Evolutionary conservation across 371 early-diverging fungal species (phyloP).

Genomic region (Mortierella sp.): DNA sequence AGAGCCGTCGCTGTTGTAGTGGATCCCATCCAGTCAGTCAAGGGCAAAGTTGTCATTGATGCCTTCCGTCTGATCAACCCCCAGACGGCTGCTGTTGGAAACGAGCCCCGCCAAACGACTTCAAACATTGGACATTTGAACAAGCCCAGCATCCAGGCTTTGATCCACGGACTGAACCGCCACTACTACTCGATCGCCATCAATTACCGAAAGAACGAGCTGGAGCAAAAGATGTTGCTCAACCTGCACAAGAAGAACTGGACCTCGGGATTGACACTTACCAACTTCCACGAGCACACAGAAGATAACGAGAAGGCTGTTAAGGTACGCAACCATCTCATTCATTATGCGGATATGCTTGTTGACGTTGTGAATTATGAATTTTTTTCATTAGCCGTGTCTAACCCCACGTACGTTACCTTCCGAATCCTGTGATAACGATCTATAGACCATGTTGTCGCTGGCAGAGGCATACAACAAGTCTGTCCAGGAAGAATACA

Average conservation of each 20-base stretch:
- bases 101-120: slow-evolving; percentile 99
- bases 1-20: slow-evolving; percentile 99
- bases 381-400: neutral
- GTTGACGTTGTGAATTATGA: neutral
- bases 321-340: slow-evolving; percentile 65
- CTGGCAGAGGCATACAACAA: slow-evolving; percentile 96
- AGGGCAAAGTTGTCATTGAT: slow-evolving; percentile 99
- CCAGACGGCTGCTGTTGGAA: slow-evolving; percentile 88
- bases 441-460: slow-evolving; percentile 79
- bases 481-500: slow-evolving; percentile 95
- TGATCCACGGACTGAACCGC: slow-evolving; percentile 99
- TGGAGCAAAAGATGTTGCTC: slow-evolving; percentile 99
- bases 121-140: slow-evolving; percentile 99
- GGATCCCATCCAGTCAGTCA: slow-evolving; percentile 99
- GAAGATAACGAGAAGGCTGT: slow-evolving; percentile 88
- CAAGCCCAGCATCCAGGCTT: slow-evolving; percentile 98
- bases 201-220: slow-evolving; percentile 98
- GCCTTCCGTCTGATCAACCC: slow-evolving; percentile 99
- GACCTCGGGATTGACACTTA: slow-evolving; percentile 96
- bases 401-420: slow-evolving; percentile 4
- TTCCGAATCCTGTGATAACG: neutral
- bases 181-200: slow-evolving; percentile 99
- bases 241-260: slow-evolving; percentile 99
- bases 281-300: slow-evolving; percentile 87
- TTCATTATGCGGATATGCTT: neutral